phyloP scores from a whole-genome alignment of 1,284 basidiomycete genomes.

The Pseudozyma sp. region DNA sequence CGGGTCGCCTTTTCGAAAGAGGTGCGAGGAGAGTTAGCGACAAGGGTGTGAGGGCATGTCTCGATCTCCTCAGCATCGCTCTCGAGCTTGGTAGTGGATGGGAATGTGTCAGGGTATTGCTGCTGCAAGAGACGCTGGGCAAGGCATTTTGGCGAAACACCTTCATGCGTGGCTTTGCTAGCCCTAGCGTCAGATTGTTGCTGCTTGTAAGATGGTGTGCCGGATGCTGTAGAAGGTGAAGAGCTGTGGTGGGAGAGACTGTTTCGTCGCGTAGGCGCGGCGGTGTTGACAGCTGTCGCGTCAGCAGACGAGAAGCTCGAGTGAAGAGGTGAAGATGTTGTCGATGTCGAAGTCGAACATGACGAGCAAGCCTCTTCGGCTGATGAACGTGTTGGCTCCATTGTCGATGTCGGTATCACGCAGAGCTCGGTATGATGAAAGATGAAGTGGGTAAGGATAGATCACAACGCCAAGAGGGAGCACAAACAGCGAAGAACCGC shows the following conservation, averaged over 20 bases:
- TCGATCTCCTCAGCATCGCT: slow-evolving; percentile 15
- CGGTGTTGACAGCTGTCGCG: slow-evolving; percentile 47
- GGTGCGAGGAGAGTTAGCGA: slow-evolving; percentile 37
- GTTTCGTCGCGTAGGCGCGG: slow-evolving; percentile 47
- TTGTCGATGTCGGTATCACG: not conserved
- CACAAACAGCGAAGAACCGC: not conserved
- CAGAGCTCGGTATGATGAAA: no score
- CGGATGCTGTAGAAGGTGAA: not conserved
- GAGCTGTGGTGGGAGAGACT: slow-evolving; percentile 17
- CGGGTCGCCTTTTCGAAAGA: slow-evolving; percentile 36
- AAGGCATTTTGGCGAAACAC: slow-evolving; percentile 42
- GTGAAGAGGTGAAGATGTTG: slow-evolving; percentile 18
- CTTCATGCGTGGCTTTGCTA: slow-evolving; percentile 2
- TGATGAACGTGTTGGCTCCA: slow-evolving; percentile 25
- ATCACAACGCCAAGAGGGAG: not conserved
- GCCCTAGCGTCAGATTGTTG: slow-evolving; percentile 5
- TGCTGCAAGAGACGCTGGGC: slow-evolving; percentile 42
- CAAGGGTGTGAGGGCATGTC: slow-evolving; percentile 31
- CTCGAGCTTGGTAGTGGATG: not conserved
- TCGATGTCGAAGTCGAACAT: slow-evolving; percentile 14
- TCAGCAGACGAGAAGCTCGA: slow-evolving; percentile 34
- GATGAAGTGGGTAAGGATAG: not conserved
- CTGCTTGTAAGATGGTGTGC: not conserved
- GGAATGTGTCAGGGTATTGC: slow-evolving; percentile 8
- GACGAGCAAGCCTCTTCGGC: slow-evolving; percentile 22